Base-by-base conservation (phyloP, 139 green algal genomes). In the Micractinium conductrix region DNA sequence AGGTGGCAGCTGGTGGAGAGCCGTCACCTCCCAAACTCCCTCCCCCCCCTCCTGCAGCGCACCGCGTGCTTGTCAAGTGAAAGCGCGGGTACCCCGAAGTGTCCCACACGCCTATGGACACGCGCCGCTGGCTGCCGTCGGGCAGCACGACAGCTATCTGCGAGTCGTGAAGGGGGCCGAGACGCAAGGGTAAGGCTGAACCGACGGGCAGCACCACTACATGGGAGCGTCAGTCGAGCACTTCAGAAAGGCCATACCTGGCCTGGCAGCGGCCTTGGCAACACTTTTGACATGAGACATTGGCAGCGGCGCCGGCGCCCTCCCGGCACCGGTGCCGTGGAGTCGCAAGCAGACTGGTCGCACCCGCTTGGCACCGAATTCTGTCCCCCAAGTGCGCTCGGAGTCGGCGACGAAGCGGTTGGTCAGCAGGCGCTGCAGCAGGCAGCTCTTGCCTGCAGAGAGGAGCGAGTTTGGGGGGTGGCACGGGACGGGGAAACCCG, bases 381-480 rank as follows among this genome's bases (percentile, higher is more conserved):
- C 79, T 10, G 45, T 4, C 5, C 45, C 67, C 14, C 78, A 85
- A 4, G 79, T 85, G 6, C 67, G 67, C 6, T 19, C 7, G 45
- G 70, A 67, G 35, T 55, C 67, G 1, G 5, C 14, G 14, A 22
- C 14, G 37, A 42, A 78, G 5, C 45, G 17, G 4, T 30, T 33
- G 2, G 50, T 26, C 67, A 85, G 7, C 40, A 74, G 30, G 5
- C 67, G 62, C 24, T 85, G 67, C 79, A 85, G 79, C 67, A 85
- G 43, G 16, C 26, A 24, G n/a, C 16, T 76, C 35, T 84, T 84
- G 24, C 79, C 76, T 82, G 76, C 9, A 58, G 24, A 24, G 50
- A 53, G 16, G 22, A 5, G 40, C 12, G n/a, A 62, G 35, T 17
- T 30, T 45, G n/a, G 10, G n/a, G 4, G 1, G 4, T 19, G 19